Conservation (phyloP, 257 asterid genomes). For the Solanum sejunctum region DNA sequence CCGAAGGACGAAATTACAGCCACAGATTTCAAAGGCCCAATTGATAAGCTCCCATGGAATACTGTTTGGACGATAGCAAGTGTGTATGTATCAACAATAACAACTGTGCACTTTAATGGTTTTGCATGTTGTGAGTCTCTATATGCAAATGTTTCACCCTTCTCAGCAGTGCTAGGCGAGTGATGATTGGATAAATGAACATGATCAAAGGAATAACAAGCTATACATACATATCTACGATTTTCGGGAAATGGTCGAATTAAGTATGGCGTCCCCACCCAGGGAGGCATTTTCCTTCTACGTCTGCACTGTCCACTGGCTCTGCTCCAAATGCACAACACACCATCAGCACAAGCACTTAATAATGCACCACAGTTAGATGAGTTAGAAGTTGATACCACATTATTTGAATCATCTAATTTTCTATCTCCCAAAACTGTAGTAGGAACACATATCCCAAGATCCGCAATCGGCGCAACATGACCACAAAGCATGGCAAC, state of each 20-base stretch:
- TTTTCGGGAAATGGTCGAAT: conserved; percentile 54
- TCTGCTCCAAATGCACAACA: conserved; percentile 86
- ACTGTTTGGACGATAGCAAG: conserved; percentile 77
- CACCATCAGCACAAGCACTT: conserved; percentile 83
- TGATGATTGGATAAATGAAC: conserved; percentile 16
- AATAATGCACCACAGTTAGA: conserved; percentile 45
- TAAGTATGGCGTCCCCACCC: conserved; percentile 81
- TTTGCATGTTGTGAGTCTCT: conserved; percentile 22
- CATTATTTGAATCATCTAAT: conserved; percentile 18
- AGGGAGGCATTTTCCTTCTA: conserved; percentile 90
- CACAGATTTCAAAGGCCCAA: conserved; percentile 77
- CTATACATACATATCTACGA: conserved; percentile 64
- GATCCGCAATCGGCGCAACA: conserved; percentile 65
- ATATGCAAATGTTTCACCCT: conserved; percentile 21
- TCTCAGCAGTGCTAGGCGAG: conserved; percentile 16
- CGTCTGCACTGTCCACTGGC: conserved; percentile 83
- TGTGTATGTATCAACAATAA: conserved; percentile 60
- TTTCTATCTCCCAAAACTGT: conserved; percentile 44
- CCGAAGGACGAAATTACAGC: conserved; percentile 33
- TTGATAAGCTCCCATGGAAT: conserved; percentile 59
- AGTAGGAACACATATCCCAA: conserved; percentile 65
- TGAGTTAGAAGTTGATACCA: conserved; percentile 22
- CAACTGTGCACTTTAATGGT: conserved; percentile 47
- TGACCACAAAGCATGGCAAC: conserved; percentile 93
- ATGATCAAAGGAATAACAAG: conserved; percentile 40